Conservation (phyloP, 768 basidiomycete species). For the Boletus pseudopeckii region DNA sequence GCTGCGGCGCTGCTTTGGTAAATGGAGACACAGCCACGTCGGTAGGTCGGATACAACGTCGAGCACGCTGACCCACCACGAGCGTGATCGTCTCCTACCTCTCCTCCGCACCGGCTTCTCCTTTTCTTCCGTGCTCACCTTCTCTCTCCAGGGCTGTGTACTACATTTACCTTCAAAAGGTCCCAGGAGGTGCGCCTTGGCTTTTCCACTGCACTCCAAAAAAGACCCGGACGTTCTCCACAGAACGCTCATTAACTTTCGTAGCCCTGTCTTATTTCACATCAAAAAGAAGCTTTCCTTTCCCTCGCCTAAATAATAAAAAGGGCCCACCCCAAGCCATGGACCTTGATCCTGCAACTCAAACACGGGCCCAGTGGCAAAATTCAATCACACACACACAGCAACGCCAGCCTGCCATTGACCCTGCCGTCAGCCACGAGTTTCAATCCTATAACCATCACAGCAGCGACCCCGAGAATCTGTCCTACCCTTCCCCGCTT, state of each 20-base stretch:
- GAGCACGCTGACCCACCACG: constrained; percentile 10
- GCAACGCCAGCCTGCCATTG: constrained; percentile 31
- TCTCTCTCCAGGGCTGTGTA: constrained; percentile 17
- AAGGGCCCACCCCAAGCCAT: constrained; percentile 31
- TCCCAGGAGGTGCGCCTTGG: constrained; percentile 8
- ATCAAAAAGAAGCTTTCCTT: constrained; percentile 34
- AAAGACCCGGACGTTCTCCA: constrained; percentile 23
- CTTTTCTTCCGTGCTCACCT: constrained; percentile 4
- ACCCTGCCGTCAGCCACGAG: constrained; percentile 35
- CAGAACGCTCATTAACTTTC: constrained; percentile 29
- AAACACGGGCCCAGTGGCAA: constrained; percentile 35
- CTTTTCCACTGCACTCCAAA: constrained; percentile 13
- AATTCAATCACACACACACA: constrained; percentile 33
- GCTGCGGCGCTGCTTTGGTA: constrained; percentile 35
- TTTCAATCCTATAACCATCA: constrained; percentile 32
- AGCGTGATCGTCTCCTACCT: neutral
- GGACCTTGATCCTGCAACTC: constrained; percentile 33
- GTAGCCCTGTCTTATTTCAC: constrained; percentile 24
- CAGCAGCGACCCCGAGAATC: constrained; percentile 19
- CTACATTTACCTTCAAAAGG: constrained; percentile 8
- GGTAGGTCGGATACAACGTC: constrained; percentile 34
- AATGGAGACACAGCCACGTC: constrained; percentile 35
- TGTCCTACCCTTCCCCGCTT: constrained; percentile 27
- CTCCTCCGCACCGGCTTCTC: constrained; percentile 11
- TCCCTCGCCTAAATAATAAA: constrained; percentile 39